Conservation (phyloP, 345 rosid species). For the Populus davidiana region DNA sequence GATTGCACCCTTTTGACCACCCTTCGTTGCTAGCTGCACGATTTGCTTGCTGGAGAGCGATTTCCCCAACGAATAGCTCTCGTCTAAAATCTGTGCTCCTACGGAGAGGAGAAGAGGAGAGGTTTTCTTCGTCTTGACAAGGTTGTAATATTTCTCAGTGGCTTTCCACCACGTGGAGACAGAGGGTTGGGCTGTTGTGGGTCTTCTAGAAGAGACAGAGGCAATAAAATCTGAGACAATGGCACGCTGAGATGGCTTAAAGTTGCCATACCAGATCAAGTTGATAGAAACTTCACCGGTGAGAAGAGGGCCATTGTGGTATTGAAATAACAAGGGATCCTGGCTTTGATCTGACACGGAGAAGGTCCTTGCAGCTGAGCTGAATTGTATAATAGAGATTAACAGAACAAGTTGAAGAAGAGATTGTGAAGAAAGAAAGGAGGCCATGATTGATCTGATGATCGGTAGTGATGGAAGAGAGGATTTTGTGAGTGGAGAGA, state of each 20-base stretch:
- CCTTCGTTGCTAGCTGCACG: conserved; percentile 18
- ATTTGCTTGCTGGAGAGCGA: conserved; percentile 22
- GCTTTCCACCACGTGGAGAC: conserved; percentile 26
- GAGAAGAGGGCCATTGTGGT: conserved; percentile 31
- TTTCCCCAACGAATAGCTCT: conserved; percentile 22
- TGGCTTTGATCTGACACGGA: background rate
- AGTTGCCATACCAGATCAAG: conserved; percentile 28
- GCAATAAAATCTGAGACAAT: conserved; percentile 25
- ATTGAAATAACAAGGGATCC: conserved; percentile 10
- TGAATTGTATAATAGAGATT: background rate
- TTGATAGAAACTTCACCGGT: conserved; percentile 17
- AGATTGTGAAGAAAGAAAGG: background rate
- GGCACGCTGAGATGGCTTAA: conserved; percentile 27
- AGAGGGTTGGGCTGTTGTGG: conserved; percentile 6
- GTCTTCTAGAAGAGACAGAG: conserved; percentile 5
- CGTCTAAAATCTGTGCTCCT: conserved; percentile 20
- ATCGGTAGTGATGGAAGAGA: too few relatives aligned
- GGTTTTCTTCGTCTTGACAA: conserved; percentile 3
- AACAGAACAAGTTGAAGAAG: conserved; percentile 4
- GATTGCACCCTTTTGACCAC: conserved; percentile 18
- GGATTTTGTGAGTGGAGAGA: background rate
- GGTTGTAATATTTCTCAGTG: conserved; percentile 19
- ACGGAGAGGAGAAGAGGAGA: conserved; percentile 6
- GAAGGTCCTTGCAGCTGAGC: conserved; percentile 12
- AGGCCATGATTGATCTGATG: conserved; percentile 7